Percentiles rank a stretch among this genome's conserved stretches.
Evolutionary conservation across 1,284 basidiomycete species (phyloP).

Genomic region (Ganoderma multipileum): DNA sequence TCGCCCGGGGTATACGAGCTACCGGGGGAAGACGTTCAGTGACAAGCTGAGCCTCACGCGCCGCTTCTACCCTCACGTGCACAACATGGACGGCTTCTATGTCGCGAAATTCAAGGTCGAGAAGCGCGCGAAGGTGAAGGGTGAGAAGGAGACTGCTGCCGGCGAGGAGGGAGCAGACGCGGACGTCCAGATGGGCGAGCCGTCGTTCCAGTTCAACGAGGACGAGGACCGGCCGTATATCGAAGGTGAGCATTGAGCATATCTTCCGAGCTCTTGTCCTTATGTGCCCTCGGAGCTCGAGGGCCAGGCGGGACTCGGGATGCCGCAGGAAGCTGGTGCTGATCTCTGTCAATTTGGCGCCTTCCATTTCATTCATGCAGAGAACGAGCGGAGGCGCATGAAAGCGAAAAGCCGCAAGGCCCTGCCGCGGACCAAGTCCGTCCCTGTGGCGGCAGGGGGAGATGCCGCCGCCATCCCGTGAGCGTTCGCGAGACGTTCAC

Average conservation of each 20-base stretch:
- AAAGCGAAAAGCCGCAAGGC: conserved; percentile 78
- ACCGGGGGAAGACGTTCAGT: conserved; percentile 90
- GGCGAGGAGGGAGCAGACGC: conserved; percentile 39
- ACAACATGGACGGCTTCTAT: conserved; percentile 99
- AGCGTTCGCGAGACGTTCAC: neutral
- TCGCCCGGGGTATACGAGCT: conserved; percentile 89
- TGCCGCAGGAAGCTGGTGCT: conserved; percentile 15
- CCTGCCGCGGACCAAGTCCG: conserved; percentile 50
- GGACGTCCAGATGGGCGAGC: conserved; percentile 31
- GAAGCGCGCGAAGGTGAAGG: conserved; percentile 66
- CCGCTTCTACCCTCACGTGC: conserved; percentile 90
- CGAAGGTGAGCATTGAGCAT: conserved; percentile 56
- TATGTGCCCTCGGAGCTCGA: neutral
- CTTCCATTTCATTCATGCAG: conserved; percentile 44
- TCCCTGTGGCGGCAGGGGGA: conserved; percentile 25
- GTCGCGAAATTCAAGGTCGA: conserved; percentile 98
- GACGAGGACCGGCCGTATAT: conserved; percentile 76
- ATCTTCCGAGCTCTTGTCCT: neutral
- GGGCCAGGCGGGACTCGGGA: neutral
- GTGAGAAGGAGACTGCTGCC: conserved; percentile 40
- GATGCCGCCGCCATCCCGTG: conserved; percentile 32
- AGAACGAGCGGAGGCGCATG: conserved; percentile 73
- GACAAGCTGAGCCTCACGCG: conserved; percentile 84
- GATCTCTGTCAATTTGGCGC: neutral
- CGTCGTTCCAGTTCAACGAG: conserved; percentile 59